Evolutionary conservation across 495 filamentous ascomycete genomes (phyloP), one percentile per base, ranked within the genome.

Genomic region (Annulohypoxylon nitens): DNA sequence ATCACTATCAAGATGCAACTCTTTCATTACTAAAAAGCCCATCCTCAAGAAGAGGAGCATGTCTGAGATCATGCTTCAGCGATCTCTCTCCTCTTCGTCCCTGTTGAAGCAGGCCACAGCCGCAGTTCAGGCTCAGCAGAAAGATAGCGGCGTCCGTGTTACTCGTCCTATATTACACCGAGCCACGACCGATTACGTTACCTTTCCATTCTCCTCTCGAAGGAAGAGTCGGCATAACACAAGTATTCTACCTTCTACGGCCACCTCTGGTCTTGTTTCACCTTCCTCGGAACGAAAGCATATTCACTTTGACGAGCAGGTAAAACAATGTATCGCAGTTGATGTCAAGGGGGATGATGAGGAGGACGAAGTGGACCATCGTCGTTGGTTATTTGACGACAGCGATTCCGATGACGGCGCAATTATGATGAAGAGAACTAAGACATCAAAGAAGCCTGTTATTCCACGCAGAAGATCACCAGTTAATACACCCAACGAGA

Each of bases 21-120:
- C 95, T 0, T 96, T 95, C 73, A 79, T 91, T 57, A 89, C 89
- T 67, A 85, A 94, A 81, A 98, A 98, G 80, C 94, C 96, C 0
- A 99, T 99, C 58, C 75, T 99, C 48, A 99, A 99, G 80, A 99
- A 98, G 84, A 89, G 95, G 60, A 97, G 92, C 76, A 93, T 97
- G 81, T 98, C 96, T 0, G 96, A 99, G 80, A 84, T 96, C 33
- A 98, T 99, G 87, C 87, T 99, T 2, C 96, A 97, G 80, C 87
- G 90, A 61, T 98, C 96, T 0, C 79, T 98, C 4, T 97, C 96
- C 3, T 89, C 94, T 5, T 95, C 97, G 4, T 97, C 94, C 1
- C 89, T 99, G 0, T 83, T 99, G 26, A 94, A 97, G 81, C 95
- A 98, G 81, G 96, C 96, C 2, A 92, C 96, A 0, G 96, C 94